A percentile compares a stretch with the other conserved stretches of the same genome.
These are phyloP conservation scores for Clitocybe nebularis DNA, from an alignment of 1,284 basidiomycete species.

Conservation along the genomic window DNA sequence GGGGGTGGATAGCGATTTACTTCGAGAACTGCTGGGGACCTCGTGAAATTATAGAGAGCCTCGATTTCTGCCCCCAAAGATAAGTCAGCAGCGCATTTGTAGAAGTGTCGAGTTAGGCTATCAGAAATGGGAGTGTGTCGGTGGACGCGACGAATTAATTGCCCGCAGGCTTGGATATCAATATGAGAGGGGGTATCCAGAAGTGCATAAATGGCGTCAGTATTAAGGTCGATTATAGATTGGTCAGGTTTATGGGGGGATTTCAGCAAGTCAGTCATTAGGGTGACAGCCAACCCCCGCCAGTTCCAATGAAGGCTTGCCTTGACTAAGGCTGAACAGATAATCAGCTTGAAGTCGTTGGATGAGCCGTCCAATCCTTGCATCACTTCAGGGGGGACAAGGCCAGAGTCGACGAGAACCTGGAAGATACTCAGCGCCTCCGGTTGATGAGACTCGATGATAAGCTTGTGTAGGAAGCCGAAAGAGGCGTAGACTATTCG, in stretches of 20 bases:
- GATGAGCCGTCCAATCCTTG: constrained; percentile 28
- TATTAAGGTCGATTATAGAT: constrained; percentile 26
- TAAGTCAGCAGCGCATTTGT: constrained; percentile 31
- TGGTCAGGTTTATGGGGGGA: constrained; percentile 19
- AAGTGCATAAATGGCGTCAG: constrained; percentile 35
- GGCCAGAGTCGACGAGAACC: constrained; percentile 29
- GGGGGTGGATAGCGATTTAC: constrained; percentile 46
- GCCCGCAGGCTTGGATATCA: constrained; percentile 26
- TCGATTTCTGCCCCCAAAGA: constrained; percentile 29
- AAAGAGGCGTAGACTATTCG: constrained; percentile 28
- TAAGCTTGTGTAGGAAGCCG: constrained; percentile 27
- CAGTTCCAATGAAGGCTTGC: constrained; percentile 50
- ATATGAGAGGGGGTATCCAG: constrained; percentile 28
- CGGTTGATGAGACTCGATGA: constrained; percentile 26
- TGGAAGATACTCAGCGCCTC: constrained; percentile 41
- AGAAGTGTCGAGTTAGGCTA: constrained; percentile 40
- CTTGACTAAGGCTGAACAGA: constrained; percentile 41
- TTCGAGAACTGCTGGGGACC: constrained; percentile 24
- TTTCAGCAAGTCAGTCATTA: constrained; percentile 33
- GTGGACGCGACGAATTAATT: constrained; percentile 29
- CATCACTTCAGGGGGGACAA: constrained; percentile 38
- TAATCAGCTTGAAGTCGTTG: constrained; percentile 38
- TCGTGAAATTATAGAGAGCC: constrained; percentile 39
- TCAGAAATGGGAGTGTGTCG: constrained; percentile 32
- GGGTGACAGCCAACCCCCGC: constrained; percentile 33